Base-by-base conservation (phyloP, 2,329 filamentous ascomycete genomes). In the Ustilaginoidea virens region DNA sequence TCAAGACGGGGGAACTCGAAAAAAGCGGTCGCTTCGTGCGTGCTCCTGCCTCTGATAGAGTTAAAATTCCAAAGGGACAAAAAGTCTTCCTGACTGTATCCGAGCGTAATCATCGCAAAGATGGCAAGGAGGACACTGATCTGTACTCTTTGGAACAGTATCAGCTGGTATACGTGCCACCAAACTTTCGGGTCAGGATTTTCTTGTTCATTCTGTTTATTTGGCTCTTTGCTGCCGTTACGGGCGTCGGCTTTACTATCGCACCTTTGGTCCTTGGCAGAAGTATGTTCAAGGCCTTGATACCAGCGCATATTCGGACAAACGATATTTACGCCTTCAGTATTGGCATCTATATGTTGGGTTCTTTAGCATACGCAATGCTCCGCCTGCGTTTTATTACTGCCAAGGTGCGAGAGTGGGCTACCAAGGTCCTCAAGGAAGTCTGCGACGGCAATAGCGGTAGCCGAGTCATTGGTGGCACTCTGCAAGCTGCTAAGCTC, bases 301-400 rank as follows among this genome's bases (percentile, higher is more conserved):
- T 93, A 23, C 81, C 83, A 4, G 55, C 63, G 1, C 66, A 80
- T 36, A 68, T 80, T 27, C 70, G 70, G 23, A 79, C 87, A 46
- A 98, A 96, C 52, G 90, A 98, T 49, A 80, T 98, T 16, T 96
- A 98, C 44, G 87, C 90, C 9, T 93, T 94, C 50, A 92, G 83
- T 29, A 74, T 90, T 17, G 90, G 90, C 10, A 67, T 92, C 23
- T 93, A 92, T 47, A 60, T 83, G 16, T 61, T 93, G 4, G 82
- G 80, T 8, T 72, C 69, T 4, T 45, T 70, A 2, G 57, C 69
- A 3, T 92, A 86, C 48, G 53, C 67, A 23, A 40, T 65, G 17
- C 56, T 73, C 38, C 69, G 75, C 46, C 39, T 62, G 12, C 55
- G 51, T 9, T 42, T 48, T 40, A 51, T 66, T 12, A 44, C 47